A percentile compares a stretch with the other conserved stretches of the same genome.
Conservation (phyloP, 1,284 basidiomycete species). For the Athelia sp. region DNA sequence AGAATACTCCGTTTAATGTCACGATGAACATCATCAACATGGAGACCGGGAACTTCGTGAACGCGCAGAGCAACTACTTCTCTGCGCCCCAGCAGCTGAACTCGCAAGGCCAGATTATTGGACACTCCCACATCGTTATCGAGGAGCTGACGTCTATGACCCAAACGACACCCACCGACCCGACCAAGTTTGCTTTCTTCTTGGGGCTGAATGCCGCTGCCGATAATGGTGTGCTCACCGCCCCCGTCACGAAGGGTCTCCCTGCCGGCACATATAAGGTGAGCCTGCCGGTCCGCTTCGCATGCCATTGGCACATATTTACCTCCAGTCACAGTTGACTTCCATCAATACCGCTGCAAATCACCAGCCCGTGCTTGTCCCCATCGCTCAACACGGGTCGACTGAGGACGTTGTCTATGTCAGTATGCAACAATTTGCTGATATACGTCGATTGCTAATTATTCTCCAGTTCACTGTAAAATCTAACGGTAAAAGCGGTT, state of each 20-base stretch:
- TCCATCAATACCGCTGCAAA: slow-evolving; percentile 51
- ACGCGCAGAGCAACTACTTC: slow-evolving; percentile 46
- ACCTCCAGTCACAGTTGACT: no score
- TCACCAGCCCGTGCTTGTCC: slow-evolving; percentile 49
- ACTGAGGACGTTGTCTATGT: slow-evolving; percentile 49
- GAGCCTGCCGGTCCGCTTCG: no score
- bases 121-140: slow-evolving; percentile 59
- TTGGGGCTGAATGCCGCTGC: slow-evolving; percentile 48
- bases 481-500: background rate
- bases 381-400: slow-evolving; percentile 47
- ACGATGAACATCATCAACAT: slow-evolving; percentile 36
- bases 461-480: background rate
- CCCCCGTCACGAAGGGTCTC: slow-evolving; percentile 45
- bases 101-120: slow-evolving; percentile 35
- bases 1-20: slow-evolving; percentile 41
- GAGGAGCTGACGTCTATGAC: slow-evolving; percentile 38
- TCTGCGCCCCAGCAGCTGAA: slow-evolving; percentile 42
- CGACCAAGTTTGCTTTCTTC: slow-evolving; percentile 54
- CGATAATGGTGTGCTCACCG: slow-evolving; percentile 40
- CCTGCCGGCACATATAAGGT: slow-evolving; percentile 52
- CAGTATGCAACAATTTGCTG: slow-evolving; percentile 12
- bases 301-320: no score
- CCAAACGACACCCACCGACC: slow-evolving; percentile 43
- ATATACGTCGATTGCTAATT: background rate
- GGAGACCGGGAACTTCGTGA: slow-evolving; percentile 48